These are phyloP conservation scores for Thelonectria blattea DNA, from an alignment of 2,329 filamentous ascomycete genomes.

Conservation along the genomic window DNA sequence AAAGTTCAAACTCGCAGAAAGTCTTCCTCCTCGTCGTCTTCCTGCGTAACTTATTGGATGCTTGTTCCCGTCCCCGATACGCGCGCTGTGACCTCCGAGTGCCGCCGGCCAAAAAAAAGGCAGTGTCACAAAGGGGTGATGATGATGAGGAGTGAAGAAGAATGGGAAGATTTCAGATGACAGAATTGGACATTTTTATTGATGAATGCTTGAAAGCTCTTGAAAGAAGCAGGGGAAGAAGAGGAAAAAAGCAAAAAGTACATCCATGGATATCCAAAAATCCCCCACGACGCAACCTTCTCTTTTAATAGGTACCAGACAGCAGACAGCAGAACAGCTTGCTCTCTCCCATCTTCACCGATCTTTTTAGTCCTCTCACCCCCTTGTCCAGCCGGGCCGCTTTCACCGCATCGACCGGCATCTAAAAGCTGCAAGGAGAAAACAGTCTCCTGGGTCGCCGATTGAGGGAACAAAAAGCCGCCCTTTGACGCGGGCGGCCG, in stretches of 20 bases:
- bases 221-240: not conserved
- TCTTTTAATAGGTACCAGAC: no score
- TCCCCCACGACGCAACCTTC: not conserved
- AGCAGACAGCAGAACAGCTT: no score
- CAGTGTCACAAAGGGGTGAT: not conserved
- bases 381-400: not conserved
- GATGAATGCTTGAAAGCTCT: not conserved
- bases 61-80: conserved; percentile 8
- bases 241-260: not conserved
- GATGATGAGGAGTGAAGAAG: not conserved
- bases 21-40: not conserved
- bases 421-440: no score
- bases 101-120: conserved; percentile 3
- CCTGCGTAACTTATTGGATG: not conserved
- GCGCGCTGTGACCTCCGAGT: conserved; percentile 7
- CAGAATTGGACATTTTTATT: not conserved
- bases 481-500: not conserved
- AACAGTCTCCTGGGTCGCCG: not conserved
- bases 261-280: not conserved
- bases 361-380: not conserved
- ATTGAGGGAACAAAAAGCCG: not conserved
- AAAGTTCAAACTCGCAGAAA: not conserved
- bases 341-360: not conserved
- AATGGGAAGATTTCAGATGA: not conserved
- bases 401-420: not conserved